A percentile compares a stretch with the other conserved stretches of the same genome.
phyloP scores from a whole-genome alignment of 768 basidiomycete species.

The Boletus reticulatus region DNA sequence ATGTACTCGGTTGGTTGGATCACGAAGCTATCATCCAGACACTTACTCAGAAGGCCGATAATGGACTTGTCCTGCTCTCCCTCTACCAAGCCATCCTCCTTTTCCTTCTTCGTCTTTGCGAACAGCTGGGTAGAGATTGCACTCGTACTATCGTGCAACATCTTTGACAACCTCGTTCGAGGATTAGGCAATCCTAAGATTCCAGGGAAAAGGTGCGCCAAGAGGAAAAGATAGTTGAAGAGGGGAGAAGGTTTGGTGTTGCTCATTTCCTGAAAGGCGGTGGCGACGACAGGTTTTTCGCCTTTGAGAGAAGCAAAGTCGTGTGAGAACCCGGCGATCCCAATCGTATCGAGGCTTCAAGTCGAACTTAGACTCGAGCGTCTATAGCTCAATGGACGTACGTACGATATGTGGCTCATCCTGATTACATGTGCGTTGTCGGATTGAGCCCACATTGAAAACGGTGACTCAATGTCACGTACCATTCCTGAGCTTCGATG shows the following conservation, averaged over 20 bases:
- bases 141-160: conserved; percentile 29
- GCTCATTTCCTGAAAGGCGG: conserved; percentile 24
- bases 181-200: conserved; percentile 33
- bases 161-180: conserved; percentile 23
- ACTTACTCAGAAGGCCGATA: conserved; percentile 37
- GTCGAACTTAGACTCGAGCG: neutral
- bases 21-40: neutral
- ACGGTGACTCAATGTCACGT: neutral
- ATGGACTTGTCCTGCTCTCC: conserved; percentile 35
- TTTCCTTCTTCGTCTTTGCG: conserved; percentile 32
- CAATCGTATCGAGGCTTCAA: conserved; percentile 40
- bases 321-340: conserved; percentile 44
- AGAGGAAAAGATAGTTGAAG: conserved; percentile 17
- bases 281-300: conserved; percentile 10
- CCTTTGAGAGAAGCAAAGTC: conserved; percentile 45
- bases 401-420: conserved; percentile 48
- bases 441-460: neutral
- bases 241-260: conserved; percentile 23
- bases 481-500: conserved; percentile 51
- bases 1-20: neutral
- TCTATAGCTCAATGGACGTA: neutral
- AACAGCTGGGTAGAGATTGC: conserved; percentile 35
- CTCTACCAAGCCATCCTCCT: conserved; percentile 24
- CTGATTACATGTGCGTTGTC: conserved; percentile 8
- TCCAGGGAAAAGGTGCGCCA: conserved; percentile 32